These are phyloP conservation scores for Ilex paraguariensis DNA, from an alignment of 305 asterid species.

Conservation along the genomic window DNA sequence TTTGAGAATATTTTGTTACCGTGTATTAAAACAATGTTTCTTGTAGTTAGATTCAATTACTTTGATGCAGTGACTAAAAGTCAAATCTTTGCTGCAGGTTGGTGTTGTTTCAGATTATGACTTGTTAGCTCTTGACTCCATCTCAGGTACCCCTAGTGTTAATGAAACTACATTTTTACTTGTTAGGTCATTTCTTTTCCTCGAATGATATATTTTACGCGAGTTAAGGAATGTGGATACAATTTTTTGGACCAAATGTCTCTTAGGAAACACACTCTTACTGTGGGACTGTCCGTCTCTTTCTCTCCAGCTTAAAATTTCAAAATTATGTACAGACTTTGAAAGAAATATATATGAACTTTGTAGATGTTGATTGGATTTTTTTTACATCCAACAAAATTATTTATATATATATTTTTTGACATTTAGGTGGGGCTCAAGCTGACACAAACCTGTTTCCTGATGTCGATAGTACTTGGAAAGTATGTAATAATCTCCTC, in stretches of 20 bases:
- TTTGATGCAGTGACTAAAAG: not conserved
- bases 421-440: constrained; percentile 53
- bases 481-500: constrained; percentile 37
- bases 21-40: not conserved
- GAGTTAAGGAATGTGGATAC: too few relatives aligned
- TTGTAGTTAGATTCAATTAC: not conserved
- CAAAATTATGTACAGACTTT: too few relatives aligned
- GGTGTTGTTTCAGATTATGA: constrained; percentile 98
- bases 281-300: too few relatives aligned
- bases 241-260: too few relatives aligned
- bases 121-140: constrained; percentile 82
- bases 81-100: constrained; percentile 49
- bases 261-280: too few relatives aligned
- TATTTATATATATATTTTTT: constrained; percentile 1
- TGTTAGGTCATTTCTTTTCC: not conserved
- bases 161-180: constrained; percentile 6
- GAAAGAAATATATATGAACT: too few relatives aligned
- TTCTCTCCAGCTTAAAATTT: too few relatives aligned
- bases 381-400: not conserved
- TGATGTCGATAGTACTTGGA: constrained; percentile 90
- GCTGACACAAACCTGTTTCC: constrained; percentile 76
- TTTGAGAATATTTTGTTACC: not conserved
- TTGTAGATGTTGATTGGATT: not conserved
- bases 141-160: constrained; percentile 63
- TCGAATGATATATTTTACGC: too few relatives aligned